phyloP scores from a whole-genome alignment of 768 basidiomycete species.

The Kwoniella sp. region DNA sequence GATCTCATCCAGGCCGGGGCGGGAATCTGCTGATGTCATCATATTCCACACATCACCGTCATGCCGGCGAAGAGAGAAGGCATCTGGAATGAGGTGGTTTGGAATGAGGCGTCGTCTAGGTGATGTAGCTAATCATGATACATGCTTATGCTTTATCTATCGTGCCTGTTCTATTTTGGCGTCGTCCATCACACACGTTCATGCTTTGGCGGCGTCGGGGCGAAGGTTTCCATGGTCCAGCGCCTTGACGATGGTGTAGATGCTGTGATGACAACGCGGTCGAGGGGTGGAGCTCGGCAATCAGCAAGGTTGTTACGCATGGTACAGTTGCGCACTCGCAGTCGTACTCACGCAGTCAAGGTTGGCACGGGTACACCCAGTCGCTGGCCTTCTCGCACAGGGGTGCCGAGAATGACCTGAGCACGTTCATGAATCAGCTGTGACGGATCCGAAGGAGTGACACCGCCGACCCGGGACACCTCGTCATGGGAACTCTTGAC shows the following conservation, averaged over 20 bases:
- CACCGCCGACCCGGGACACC: no score
- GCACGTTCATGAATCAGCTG: neutral
- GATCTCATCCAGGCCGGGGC: neutral
- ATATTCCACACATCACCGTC: neutral
- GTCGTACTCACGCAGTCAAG: conserved; percentile 35
- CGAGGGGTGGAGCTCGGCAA: neutral
- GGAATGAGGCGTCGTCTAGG: no score
- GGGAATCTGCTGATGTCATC: neutral
- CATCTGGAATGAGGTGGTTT: no score
- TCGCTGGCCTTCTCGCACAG: conserved; percentile 37
- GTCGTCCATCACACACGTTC: neutral
- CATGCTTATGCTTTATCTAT: no score
- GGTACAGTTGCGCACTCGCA: no score
- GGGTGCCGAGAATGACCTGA: conserved; percentile 45
- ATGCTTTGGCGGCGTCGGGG: conserved; percentile 35
- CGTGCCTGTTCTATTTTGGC: neutral
- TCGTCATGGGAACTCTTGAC: conserved; percentile 1
- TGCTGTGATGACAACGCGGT: conserved; percentile 13
- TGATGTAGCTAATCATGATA: no score
- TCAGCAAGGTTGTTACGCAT: neutral
- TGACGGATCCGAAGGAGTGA: neutral
- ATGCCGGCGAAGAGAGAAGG: neutral
- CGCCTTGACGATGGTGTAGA: conserved; percentile 46
- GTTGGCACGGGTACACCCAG: conserved; percentile 40
- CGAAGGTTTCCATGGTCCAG: conserved; percentile 41